Percentiles rank a stretch among this genome's conserved stretches.
Evolutionary conservation across 306 rosid species (phyloP).

Genomic region (Trifolium dubium): DNA sequence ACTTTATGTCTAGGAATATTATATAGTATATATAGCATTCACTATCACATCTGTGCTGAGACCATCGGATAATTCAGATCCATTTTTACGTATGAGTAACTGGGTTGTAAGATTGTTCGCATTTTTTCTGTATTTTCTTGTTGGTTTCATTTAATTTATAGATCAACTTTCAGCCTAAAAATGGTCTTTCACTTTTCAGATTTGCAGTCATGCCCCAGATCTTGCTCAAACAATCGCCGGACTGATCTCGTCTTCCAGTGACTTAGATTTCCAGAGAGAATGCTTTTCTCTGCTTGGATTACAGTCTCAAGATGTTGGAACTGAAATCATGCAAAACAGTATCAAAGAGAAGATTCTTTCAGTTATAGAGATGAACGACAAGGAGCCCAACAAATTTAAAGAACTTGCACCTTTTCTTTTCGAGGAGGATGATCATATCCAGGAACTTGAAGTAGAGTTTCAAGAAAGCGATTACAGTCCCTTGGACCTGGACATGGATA

Average conservation of each 20-base stretch:
- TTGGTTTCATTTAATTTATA: constrained; percentile 4
- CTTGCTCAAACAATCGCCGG: constrained; percentile 88
- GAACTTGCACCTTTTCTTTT: constrained; percentile 68
- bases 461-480: constrained; percentile 53
- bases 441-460: constrained; percentile 49
- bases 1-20: constrained; percentile 7
- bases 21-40: background rate
- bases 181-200: constrained; percentile 55
- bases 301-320: constrained; percentile 58
- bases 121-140: constrained; percentile 4
- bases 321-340: constrained; percentile 59
- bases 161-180: background rate
- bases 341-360: constrained; percentile 69
- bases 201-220: constrained; percentile 76
- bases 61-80: background rate
- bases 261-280: constrained; percentile 70
- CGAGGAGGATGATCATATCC: constrained; percentile 52
- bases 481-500: constrained; percentile 52
- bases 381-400: constrained; percentile 56
- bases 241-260: constrained; percentile 70
- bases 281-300: constrained; percentile 85
- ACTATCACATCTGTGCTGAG: background rate
- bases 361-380: constrained; percentile 72
- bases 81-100: constrained; percentile 2
- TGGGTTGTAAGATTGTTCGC: constrained; percentile 17